Conservation (phyloP, 331 rosid species). For the Quercus phellos region DNA sequence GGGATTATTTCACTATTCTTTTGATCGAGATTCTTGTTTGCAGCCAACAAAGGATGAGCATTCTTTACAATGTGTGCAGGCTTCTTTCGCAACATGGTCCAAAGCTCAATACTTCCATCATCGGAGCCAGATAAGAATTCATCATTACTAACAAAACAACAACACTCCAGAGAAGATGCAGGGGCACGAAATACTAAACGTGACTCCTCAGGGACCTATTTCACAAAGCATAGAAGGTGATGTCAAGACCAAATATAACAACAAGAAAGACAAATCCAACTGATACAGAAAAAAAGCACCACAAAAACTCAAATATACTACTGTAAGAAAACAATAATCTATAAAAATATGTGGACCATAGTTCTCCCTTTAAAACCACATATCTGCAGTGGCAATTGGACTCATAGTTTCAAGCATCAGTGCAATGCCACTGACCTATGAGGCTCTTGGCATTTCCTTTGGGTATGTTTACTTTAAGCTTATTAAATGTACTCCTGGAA, state of each 20-base stretch:
- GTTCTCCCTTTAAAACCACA: background rate
- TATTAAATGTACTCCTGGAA: background rate
- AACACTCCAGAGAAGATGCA: slow-evolving; percentile 78
- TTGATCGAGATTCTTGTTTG: slow-evolving; percentile 32
- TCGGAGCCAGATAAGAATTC: slow-evolving; percentile 84
- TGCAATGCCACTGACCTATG: no score
- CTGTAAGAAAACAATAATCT: background rate
- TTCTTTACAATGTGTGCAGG: slow-evolving; percentile 67
- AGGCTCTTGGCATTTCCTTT: background rate
- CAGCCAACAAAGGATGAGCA: slow-evolving; percentile 57
- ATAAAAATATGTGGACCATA: background rate
- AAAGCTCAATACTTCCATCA: slow-evolving; percentile 86
- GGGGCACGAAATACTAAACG: slow-evolving; percentile 88
- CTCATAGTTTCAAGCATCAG: no score
- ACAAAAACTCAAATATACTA: background rate
- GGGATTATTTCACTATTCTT: slow-evolving; percentile 45
- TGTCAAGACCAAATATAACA: background rate
- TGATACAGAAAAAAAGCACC: background rate
- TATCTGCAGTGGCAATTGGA: background rate
- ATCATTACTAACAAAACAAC: slow-evolving; percentile 77
- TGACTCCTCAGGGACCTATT: slow-evolving; percentile 88
- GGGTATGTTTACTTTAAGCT: background rate
- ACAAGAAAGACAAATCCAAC: background rate
- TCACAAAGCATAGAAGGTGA: slow-evolving; percentile 17
- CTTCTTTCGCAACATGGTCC: slow-evolving; percentile 71